Percentiles rank a stretch among this genome's conserved stretches.
Evolutionary conservation across 1,284 basidiomycete genomes (phyloP).

Genomic region (Austroboletus olivaceoglutinosus): DNA sequence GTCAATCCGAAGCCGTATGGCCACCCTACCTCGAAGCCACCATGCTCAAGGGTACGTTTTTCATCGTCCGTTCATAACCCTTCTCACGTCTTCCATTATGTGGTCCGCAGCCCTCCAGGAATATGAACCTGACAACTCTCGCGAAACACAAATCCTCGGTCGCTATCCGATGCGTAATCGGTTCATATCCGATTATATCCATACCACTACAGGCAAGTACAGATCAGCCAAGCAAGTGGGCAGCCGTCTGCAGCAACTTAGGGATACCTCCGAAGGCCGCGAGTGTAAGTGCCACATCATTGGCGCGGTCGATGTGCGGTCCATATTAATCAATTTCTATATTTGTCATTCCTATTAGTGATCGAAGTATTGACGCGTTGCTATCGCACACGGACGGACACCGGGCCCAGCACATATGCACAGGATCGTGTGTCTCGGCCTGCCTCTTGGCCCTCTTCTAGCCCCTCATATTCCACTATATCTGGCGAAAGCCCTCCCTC

Average conservation of each 20-base stretch:
- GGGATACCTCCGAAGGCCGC: conserved; percentile 65
- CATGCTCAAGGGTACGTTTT: conserved; percentile 60
- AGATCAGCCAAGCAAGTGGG: conserved; percentile 72
- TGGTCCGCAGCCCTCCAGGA: conserved; percentile 44
- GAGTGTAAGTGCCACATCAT: conserved; percentile 45
- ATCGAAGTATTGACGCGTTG: conserved; percentile 36
- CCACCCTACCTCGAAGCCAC: conserved; percentile 73
- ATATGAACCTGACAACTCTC: conserved; percentile 65
- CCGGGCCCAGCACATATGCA: conserved; percentile 19
- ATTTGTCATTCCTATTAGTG: conserved; percentile 31
- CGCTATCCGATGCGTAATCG: conserved; percentile 72
- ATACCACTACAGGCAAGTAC: conserved; percentile 56
- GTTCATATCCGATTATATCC: conserved; percentile 71
- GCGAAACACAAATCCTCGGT: conserved; percentile 65
- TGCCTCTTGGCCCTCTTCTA: conserved; percentile 21
- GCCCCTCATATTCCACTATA: conserved; percentile 25
- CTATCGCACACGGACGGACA: conserved; percentile 28
- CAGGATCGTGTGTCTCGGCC: conserved; percentile 15
- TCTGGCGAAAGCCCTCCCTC: conserved; percentile 43
- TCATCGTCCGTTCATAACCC: conserved; percentile 4
- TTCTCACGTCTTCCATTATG: conserved; percentile 24
- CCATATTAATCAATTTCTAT: conserved; percentile 29
- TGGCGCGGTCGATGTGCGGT: conserved; percentile 26
- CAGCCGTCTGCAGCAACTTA: conserved; percentile 67
- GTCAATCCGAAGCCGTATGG: conserved; percentile 66